A percentile compares a stretch with the other conserved stretches of the same genome.
phyloP scores from a whole-genome alignment of 208 protist genomes.

The Trypanosoma congolense region DNA sequence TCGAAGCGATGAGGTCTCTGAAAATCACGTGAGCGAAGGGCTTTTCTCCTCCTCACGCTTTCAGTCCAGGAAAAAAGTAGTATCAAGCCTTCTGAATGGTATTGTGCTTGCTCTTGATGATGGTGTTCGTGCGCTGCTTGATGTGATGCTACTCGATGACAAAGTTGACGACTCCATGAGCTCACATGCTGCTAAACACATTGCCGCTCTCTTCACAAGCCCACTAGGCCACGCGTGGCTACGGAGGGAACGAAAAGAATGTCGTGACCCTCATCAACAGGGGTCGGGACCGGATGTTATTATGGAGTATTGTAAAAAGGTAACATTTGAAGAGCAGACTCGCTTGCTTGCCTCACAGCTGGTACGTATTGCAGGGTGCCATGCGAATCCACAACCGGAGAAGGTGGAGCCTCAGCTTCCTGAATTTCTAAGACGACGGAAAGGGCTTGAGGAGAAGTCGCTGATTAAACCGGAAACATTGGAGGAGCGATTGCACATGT shows the following conservation, averaged over 20 bases:
- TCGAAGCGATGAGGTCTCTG: neutral
- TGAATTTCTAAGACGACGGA: constrained; percentile 8
- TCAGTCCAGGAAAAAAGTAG: constrained; percentile 23
- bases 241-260: constrained; percentile 8
- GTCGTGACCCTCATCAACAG: neutral
- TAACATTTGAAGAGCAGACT: constrained; percentile 36
- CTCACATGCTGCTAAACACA: constrained; percentile 42
- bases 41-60: constrained; percentile 38
- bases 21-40: constrained; percentile 43
- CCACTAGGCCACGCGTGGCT: constrained; percentile 7
- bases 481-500: constrained; percentile 68
- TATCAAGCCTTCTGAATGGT: constrained; percentile 46
- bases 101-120: constrained; percentile 31
- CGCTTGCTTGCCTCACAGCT: constrained; percentile 35
- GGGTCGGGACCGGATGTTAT: constrained; percentile 2
- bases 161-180: constrained; percentile 33
- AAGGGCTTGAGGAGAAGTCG: neutral
- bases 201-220: constrained; percentile 41
- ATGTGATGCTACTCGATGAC: constrained; percentile 63
- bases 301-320: constrained; percentile 1
- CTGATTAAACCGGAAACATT: constrained; percentile 61
- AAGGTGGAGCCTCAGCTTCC: neutral
- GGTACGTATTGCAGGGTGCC: constrained; percentile 33
- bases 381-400: constrained; percentile 12
- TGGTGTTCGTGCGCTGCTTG: constrained; percentile 47